Evolutionary conservation across 1,139 yeast species (phyloP), one percentile per base, ranked within the genome.

Genomic region (Zygosaccharomyces sapae): DNA sequence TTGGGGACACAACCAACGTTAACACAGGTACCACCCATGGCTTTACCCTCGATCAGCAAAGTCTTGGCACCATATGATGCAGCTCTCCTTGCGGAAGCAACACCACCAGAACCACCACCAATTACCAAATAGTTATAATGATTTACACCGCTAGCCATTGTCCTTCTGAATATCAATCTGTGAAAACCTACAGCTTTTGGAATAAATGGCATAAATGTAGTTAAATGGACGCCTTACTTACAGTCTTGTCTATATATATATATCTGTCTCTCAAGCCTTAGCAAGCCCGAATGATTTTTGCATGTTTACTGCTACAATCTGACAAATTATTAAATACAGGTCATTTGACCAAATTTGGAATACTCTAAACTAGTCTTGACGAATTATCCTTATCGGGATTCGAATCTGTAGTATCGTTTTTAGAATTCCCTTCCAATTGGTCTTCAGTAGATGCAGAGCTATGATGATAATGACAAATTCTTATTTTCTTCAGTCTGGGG

Each of bases 31-130:
- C 99, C 99, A 48, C 98, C 98, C 69, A 94, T 76, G 50, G 73
- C 81, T 49, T 81, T 79, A 35, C 87, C 80, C 68, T 92, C 98
- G 49, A 92, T 76, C 35, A 92, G 65, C 53, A 90, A 74, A 1
- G 94, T 85, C 58, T 88, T 87, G 29, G 94, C 95, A 24, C 98
- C 98, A 59, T 89, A 81, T 41, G 83, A 79, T 43, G 97, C 96
- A 9, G 98, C 98, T 61, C 97, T 81, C 67, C 99, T 82, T 18
- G 97, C 95, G 20, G 95, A 84, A 16, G 98, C 97, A 41, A 92
- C 97, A 57, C 99, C 99, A 45, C 97, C 99, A 35, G 97, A 88
- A n/a, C 99, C 99, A 52, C 98, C 99, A 42, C 99, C 99, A 59
- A 92, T 92, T 51, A 92, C 98, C 48, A 92, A 74, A 66, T 87